These are phyloP conservation scores for Podospora pseudocomata DNA, from an alignment of 495 filamentous ascomycete genomes.

Conservation along the genomic window DNA sequence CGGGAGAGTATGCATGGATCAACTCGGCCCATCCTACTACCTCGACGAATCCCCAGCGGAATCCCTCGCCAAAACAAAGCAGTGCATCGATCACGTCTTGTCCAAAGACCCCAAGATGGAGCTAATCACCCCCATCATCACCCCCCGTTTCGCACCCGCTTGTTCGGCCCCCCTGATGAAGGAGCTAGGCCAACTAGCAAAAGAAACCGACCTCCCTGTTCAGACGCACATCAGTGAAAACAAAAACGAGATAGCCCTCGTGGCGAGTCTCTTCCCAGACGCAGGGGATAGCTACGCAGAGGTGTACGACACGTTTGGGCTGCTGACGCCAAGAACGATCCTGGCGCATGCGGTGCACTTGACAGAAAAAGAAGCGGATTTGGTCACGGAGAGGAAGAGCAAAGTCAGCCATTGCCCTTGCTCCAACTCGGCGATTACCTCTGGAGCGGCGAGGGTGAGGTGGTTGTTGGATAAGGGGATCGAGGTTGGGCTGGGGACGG, in stretches of 20 bases:
- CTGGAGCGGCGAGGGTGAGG: constrained; percentile 69
- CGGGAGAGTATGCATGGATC: constrained; percentile 90
- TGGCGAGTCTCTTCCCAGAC: constrained; percentile 63
- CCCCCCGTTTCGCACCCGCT: constrained; percentile 82
- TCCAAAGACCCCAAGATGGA: constrained; percentile 57
- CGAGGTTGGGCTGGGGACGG: constrained; percentile 79
- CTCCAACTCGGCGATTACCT: constrained; percentile 74
- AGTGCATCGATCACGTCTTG: constrained; percentile 63
- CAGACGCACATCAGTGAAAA: constrained; percentile 97
- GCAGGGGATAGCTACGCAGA: constrained; percentile 55
- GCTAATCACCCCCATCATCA: constrained; percentile 75
- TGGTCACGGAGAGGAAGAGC: constrained; percentile 57
- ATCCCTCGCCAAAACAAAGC: constrained; percentile 55
- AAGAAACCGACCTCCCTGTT: constrained; percentile 55
- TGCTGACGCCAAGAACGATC: constrained; percentile 71
- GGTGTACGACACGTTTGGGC: constrained; percentile 70
- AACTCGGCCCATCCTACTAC: constrained; percentile 68
- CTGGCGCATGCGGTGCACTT: constrained; percentile 87
- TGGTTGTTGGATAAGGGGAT: constrained; percentile 69
- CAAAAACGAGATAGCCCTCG: constrained; percentile 63
- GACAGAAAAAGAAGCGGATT: constrained; percentile 53
- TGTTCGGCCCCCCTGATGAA: constrained; percentile 61
- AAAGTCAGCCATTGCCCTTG: constrained; percentile 85
- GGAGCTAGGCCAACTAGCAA: constrained; percentile 60
- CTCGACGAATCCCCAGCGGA: constrained; percentile 59